Conservation (phyloP, 192 early-diverging fungal species). For the Pilaira anomala region DNA sequence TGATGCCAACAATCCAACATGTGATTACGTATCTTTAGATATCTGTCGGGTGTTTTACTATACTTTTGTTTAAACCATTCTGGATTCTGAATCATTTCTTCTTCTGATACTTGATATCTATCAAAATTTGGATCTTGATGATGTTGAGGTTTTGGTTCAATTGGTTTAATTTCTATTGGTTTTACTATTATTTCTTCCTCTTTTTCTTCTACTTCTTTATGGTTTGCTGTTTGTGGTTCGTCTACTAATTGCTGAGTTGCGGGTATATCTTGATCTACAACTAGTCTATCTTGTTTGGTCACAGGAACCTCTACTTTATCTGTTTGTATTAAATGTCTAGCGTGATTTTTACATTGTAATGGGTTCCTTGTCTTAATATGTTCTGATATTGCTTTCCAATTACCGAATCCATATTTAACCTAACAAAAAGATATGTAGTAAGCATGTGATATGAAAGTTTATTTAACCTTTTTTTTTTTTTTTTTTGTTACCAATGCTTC, state of each 20-base stretch:
- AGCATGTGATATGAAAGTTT: too few species aligned
- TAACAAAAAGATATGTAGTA: constrained; percentile 20
- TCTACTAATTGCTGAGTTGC: neutral
- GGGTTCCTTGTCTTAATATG: constrained; percentile 51
- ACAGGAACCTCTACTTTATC: neutral
- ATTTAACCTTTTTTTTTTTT: neutral
- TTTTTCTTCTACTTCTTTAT: neutral
- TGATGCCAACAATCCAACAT: constrained; percentile 79
- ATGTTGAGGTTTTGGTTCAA: neutral
- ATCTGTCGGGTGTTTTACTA: constrained; percentile 85
- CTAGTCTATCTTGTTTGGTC: neutral
- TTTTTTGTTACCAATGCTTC: constrained; percentile 45
- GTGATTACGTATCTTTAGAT: constrained; percentile 84
- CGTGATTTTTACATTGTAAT: constrained; percentile 63
- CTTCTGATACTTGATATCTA: constrained; percentile 43
- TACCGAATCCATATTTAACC: constrained; percentile 49
- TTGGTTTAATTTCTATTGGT: too few species aligned
- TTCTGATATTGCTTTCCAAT: constrained; percentile 54
- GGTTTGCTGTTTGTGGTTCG: neutral
- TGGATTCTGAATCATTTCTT: constrained; percentile 44
- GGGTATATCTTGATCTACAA: neutral
- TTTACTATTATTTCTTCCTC: too few species aligned
- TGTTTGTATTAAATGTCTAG: constrained; percentile 45
- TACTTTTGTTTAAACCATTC: constrained; percentile 71
- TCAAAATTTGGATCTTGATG: constrained; percentile 33